A percentile compares a stretch with the other conserved stretches of the same genome.
Evolutionary conservation across 768 basidiomycete genomes (phyloP).

Genomic region (Agrocybe pediades): DNA sequence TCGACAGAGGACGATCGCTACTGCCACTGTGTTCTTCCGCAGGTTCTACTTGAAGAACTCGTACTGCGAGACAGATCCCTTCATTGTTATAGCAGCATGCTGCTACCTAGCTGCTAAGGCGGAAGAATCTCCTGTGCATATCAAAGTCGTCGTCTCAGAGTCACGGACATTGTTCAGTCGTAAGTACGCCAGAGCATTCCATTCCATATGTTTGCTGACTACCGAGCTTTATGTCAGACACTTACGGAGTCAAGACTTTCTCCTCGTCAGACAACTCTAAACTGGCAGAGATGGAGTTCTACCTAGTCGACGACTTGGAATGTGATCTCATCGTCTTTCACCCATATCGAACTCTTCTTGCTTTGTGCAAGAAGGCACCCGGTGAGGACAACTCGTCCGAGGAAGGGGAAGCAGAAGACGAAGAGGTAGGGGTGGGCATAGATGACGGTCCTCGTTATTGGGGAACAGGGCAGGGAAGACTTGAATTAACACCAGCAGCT

Average conservation of each 20-base stretch:
- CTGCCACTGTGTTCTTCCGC: slow-evolving; percentile 92
- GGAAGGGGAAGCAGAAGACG: slow-evolving; percentile 59
- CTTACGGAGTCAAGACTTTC: slow-evolving; percentile 78
- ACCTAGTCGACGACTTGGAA: slow-evolving; percentile 94
- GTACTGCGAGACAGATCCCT: slow-evolving; percentile 95
- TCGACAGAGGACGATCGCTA: slow-evolving; percentile 90
- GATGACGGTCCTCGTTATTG: slow-evolving; percentile 71
- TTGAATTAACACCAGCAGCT: slow-evolving; percentile 74
- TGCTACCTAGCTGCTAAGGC: slow-evolving; percentile 97
- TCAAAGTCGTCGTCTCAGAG: slow-evolving; percentile 89
- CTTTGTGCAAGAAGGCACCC: slow-evolving; percentile 68
- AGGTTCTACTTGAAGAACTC: slow-evolving; percentile 97
- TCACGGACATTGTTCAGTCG: slow-evolving; percentile 76
- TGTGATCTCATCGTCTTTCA: slow-evolving; percentile 94
- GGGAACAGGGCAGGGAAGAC: slow-evolving; percentile 79
- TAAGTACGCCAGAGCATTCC: slow-evolving; percentile 34
- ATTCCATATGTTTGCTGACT: background rate
- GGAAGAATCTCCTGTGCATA: slow-evolving; percentile 93
- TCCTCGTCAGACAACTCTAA: slow-evolving; percentile 86
- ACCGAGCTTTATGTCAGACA: slow-evolving; percentile 46
- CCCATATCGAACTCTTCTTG: slow-evolving; percentile 87
- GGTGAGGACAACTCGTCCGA: slow-evolving; percentile 35
- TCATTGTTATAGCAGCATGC: slow-evolving; percentile 90
- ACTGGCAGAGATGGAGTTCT: slow-evolving; percentile 99
- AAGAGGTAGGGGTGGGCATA: slow-evolving; percentile 44